These are phyloP conservation scores for Kandelia obovata DNA, from an alignment of 345 rosid species.

Conservation along the genomic window DNA sequence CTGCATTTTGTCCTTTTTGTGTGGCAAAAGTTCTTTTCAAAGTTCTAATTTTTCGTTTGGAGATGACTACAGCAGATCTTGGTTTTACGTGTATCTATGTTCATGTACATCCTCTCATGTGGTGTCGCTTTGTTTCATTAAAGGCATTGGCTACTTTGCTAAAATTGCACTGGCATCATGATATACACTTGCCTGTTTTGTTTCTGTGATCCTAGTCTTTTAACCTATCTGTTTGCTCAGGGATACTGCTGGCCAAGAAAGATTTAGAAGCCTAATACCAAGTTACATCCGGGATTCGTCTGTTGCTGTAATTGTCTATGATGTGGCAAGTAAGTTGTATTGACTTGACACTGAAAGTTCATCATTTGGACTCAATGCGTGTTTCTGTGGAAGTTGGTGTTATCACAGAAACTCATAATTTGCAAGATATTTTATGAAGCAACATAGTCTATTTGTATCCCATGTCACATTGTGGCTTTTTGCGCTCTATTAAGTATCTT, in stretches of 20 bases:
- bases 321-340: constrained; percentile 75
- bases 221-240: constrained; percentile 26
- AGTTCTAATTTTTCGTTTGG: too few species aligned
- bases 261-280: constrained; percentile 91
- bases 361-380: background rate
- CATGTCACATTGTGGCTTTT: background rate
- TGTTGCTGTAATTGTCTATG: constrained; percentile 89
- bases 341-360: background rate
- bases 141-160: background rate
- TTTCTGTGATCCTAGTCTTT: constrained; percentile 3
- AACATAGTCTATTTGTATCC: background rate
- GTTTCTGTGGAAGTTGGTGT: too few species aligned
- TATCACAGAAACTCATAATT: background rate
- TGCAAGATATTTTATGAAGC: background rate
- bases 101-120: background rate
- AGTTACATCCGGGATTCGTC: constrained; percentile 96
- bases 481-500: background rate
- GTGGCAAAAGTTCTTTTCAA: too few species aligned
- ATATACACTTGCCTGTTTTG: constrained; percentile 3
- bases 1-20: too few species aligned
- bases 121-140: background rate
- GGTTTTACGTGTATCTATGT: too few species aligned
- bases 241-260: constrained; percentile 99
- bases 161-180: background rate
- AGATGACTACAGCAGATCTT: too few species aligned